Base-by-base conservation (phyloP, 2,329 filamentous ascomycete species). In the Xylariaceae sp. region DNA sequence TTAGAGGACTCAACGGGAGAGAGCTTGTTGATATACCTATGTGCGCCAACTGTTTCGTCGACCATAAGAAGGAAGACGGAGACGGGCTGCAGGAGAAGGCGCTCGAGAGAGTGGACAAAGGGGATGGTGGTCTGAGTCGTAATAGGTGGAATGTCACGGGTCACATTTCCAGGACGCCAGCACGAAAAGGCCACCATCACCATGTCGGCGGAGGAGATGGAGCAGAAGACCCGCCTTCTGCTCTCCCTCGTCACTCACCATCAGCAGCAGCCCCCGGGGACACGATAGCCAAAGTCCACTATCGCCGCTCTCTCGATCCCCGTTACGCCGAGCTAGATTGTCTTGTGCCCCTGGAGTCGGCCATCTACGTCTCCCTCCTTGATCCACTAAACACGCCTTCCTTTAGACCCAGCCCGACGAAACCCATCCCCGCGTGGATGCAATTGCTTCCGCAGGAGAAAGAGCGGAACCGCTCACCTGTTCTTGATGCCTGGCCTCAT, bases 381-480 rank as follows among this genome's bases (percentile, higher is more conserved):
- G 67, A 78, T 43, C 73, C 74, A 0, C 43, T 76, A 9, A 63
- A 68, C 11, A 56, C 63, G 8, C 58, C 61, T 3, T 60, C 67
- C 2, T 77, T 76, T 50, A 63, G 59, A 44, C 69, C 71, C 2
- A 66, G 64, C 36, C 65, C 61, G 3, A 62, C 70, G 9, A 78
- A 77, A 44, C 70, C 73, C 1, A 64, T 77, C 9, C 74, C 74
- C 0, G 42, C 48, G 11, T 70, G 67, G 54, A 73, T 73, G 67
- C 63, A 61, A 31, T 48, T 54, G 43, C 50, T 53, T 2, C 50
- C 52, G 11, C 52, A 36, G 12, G 42, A 52, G 8, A 48, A 40
- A 26, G 16, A 28, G 5, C 29, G 17, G 13, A n/a, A 33, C 23
- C 41, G 28, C 14, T n/a, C n/a, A n/a, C n/a, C n/a, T n/a, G 28